Evolutionary conservation across 257 asterid species (phyloP), one percentile per base, ranked within the genome.

Genomic region (Lithospermum erythrorhizon): DNA sequence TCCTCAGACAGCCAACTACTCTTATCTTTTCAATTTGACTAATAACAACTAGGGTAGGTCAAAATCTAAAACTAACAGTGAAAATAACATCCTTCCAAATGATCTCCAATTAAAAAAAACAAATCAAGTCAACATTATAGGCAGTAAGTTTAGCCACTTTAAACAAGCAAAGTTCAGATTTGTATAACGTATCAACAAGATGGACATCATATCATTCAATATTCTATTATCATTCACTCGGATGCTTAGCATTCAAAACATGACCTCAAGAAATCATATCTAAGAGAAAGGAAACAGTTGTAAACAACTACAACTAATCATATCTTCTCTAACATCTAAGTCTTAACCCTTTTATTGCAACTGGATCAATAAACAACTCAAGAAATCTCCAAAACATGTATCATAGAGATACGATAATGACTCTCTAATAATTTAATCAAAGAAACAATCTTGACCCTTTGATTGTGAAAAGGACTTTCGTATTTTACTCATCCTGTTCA

Each of bases 331-430:
- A 56, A 23, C 37, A 56, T 17, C 19, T 17, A 61, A 61, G 32
- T 35, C 27, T 27, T n/a, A 60, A 35, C 32, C 20, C 13, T 45
- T 41, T 2, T 41, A 41, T n/a, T 21, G 22, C 55, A 61, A 49
- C 21, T 16, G 10, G 64, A 21, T 10, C 9, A 67, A 32, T 21
- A 53, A 67, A 75, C 65, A 64, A 29, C 52, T 21, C 21, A 41
- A 21, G 49, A 66, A 55, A 75, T 75, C 80, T 71, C 68, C 45
- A 68, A 72, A 69, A 64, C 74, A 47, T 32, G 48, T 64, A 58
- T 32, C 21, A 52, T 29, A 47, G 21, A 19, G 67, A 67, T 57
- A 57, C 27, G 52, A 60, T 47, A 15, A 68, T 71, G 69, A 55
- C 61, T 59, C 17, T 32, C 24, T 9, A 27, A 6, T 3, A 45